phyloP scores from a whole-genome alignment of 148 eudicot species.

The Pharnaceum exiguum region DNA sequence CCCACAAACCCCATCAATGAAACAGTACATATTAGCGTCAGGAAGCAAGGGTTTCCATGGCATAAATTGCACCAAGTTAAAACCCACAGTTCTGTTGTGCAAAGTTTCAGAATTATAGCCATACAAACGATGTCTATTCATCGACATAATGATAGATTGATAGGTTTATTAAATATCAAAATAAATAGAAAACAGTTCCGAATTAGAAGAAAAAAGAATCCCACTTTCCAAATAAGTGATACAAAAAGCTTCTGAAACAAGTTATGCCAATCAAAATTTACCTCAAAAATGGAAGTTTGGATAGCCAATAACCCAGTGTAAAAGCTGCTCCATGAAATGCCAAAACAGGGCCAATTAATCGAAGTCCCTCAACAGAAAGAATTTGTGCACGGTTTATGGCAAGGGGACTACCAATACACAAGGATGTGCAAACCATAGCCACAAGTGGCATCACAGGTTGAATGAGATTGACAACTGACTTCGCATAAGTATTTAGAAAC shows the following conservation, averaged over 20 bases:
- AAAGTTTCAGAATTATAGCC: too few species aligned
- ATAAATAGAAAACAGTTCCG: too few species aligned
- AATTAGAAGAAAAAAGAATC: too few species aligned
- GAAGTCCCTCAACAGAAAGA: constrained; percentile 78
- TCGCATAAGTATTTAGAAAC: constrained; percentile 79
- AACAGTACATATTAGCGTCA: too few species aligned
- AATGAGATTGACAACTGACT: constrained; percentile 69
- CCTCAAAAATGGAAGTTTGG: constrained; percentile 66
- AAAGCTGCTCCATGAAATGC: constrained; percentile 73
- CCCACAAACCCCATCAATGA: too few species aligned
- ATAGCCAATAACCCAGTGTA: constrained; percentile 81
- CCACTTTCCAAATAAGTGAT: background rate
- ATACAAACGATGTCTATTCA: too few species aligned
- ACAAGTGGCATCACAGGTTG: constrained; percentile 93
- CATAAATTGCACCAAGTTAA: too few species aligned
- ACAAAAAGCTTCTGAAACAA: background rate
- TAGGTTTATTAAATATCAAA: too few species aligned
- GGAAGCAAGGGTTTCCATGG: too few species aligned
- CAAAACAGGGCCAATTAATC: constrained; percentile 71
- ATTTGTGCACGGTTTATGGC: constrained; percentile 75
- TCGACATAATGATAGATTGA: too few species aligned
- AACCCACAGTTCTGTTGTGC: too few species aligned
- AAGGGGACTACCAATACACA: constrained; percentile 97
- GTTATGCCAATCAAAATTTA: constrained; percentile 15
- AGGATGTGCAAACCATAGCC: constrained; percentile 88